These are phyloP conservation scores for Osmanthus fragrans DNA, from an alignment of 257 asterid species.

Conservation along the genomic window DNA sequence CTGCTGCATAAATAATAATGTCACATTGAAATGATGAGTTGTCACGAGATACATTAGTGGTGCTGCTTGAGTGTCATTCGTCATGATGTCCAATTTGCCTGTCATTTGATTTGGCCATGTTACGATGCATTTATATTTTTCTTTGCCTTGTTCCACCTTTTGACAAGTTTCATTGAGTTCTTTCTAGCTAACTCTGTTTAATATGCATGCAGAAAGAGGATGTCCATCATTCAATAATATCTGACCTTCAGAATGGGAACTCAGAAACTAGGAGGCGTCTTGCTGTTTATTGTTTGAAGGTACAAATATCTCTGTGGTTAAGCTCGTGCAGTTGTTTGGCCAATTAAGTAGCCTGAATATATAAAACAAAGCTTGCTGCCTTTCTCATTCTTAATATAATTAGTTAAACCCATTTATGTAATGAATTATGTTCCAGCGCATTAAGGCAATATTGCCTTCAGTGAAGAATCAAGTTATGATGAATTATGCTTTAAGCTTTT, in stretches of 20 bases:
- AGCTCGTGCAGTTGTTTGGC: neutral
- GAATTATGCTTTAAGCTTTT: neutral
- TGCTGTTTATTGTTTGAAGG: constrained; percentile 97
- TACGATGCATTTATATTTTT: neutral
- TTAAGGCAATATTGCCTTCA: neutral
- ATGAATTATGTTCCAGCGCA: neutral
- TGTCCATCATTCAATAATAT: constrained; percentile 96
- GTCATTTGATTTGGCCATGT: constrained; percentile 19
- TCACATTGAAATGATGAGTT: neutral
- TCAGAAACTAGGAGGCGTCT: constrained; percentile 95
- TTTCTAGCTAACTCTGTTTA: constrained; percentile 10
- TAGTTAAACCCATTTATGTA: neutral
- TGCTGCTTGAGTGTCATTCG: constrained; percentile 1
- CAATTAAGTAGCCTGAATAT: neutral
- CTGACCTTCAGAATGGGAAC: constrained; percentile 97
- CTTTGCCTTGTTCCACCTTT: neutral
- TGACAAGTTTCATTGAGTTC: constrained; percentile 13
- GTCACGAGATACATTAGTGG: neutral
- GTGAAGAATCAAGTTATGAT: neutral
- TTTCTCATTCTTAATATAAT: neutral
- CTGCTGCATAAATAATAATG: neutral
- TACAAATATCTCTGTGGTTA: constrained; percentile 31
- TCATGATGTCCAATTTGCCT: constrained; percentile 9
- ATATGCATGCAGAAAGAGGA: constrained; percentile 82
- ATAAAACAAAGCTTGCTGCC: neutral